phyloP scores from a whole-genome alignment of 164 flowering plant genomes.

The Magnolia changhungtana region DNA sequence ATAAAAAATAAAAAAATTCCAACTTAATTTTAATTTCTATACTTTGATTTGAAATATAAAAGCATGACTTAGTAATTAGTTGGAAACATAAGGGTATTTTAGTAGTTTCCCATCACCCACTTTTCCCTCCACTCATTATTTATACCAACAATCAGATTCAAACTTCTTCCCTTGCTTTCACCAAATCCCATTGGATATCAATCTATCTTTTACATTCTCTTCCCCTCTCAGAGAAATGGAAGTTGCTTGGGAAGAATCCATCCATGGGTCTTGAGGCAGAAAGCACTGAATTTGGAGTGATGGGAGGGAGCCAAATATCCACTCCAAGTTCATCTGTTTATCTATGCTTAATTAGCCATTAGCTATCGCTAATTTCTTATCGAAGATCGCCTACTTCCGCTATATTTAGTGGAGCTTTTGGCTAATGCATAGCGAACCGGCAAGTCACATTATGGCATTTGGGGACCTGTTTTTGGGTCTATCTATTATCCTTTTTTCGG shows the following conservation, averaged over 20 bases:
- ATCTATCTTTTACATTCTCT: slow-evolving; percentile 3
- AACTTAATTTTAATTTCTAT: background rate
- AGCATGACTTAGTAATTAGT: background rate
- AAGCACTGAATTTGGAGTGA: slow-evolving; percentile 20
- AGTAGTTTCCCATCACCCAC: background rate
- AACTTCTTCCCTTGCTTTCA: slow-evolving; percentile 25
- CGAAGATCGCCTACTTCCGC: background rate
- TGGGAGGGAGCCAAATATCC: background rate
- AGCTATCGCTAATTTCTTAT: background rate
- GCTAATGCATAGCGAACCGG: slow-evolving; percentile 40
- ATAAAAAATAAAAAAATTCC: background rate
- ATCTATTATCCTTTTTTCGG: background rate
- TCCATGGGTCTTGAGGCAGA: slow-evolving; percentile 28
- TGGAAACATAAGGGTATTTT: background rate
- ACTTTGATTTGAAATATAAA: background rate
- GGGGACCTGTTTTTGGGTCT: slow-evolving; percentile 28
- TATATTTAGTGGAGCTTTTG: slow-evolving; percentile 16
- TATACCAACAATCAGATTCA: slow-evolving; percentile 15
- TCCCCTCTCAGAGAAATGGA: slow-evolving; percentile 15
- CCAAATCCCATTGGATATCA: slow-evolving; percentile 26
- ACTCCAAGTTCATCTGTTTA: slow-evolving; percentile 11
- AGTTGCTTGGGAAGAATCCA: slow-evolving; percentile 17
- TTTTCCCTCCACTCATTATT: slow-evolving; percentile 21
- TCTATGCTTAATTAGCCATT: slow-evolving; percentile 4
- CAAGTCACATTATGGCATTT: slow-evolving; percentile 55